Evolutionary conservation across 2,329 filamentous ascomycete genomes (phyloP).

Genomic region (Microdochium trichocladiopsis): DNA sequence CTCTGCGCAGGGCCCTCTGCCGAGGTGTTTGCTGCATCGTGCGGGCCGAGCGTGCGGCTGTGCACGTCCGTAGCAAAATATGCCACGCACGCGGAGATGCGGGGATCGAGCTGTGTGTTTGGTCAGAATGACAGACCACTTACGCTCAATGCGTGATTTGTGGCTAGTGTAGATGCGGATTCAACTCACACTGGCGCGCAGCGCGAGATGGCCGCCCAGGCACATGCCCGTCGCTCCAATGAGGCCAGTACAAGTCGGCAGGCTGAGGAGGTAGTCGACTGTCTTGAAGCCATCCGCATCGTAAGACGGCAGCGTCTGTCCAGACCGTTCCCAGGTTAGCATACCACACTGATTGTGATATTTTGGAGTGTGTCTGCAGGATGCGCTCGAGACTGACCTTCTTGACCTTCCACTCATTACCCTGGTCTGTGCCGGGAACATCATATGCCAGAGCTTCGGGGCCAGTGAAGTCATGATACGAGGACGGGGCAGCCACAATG

Average conservation of each 20-base stretch:
- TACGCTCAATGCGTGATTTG: background rate
- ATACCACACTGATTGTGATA: background rate
- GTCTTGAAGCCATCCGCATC: slow-evolving; percentile 68
- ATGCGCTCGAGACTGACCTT: slow-evolving; percentile 45
- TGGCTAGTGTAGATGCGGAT: background rate
- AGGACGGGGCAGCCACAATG: slow-evolving; percentile 84
- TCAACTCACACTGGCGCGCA: slow-evolving; percentile 47
- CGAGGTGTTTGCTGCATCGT: slow-evolving; percentile 39
- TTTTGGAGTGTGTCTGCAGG: slow-evolving; percentile 3
- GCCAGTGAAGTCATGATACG: slow-evolving; percentile 88
- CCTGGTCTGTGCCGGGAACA: slow-evolving; percentile 76
- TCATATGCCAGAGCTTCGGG: slow-evolving; percentile 82
- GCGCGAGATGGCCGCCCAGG: slow-evolving; percentile 78
- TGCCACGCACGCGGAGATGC: slow-evolving; percentile 70
- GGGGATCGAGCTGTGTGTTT: slow-evolving; percentile 53
- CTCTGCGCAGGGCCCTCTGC: slow-evolving; percentile 26
- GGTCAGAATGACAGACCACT: background rate
- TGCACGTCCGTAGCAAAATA: slow-evolving; percentile 95
- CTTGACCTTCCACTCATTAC: slow-evolving; percentile 78
- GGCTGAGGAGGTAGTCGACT: slow-evolving; percentile 62
- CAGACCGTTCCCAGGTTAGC: background rate
- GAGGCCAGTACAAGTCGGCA: slow-evolving; percentile 73
- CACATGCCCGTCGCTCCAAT: slow-evolving; percentile 87
- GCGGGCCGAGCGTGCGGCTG: slow-evolving; percentile 63
- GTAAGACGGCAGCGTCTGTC: slow-evolving; percentile 73